Base-by-base conservation (phyloP, 768 basidiomycete genomes). In the Lactarius akahatsu region DNA sequence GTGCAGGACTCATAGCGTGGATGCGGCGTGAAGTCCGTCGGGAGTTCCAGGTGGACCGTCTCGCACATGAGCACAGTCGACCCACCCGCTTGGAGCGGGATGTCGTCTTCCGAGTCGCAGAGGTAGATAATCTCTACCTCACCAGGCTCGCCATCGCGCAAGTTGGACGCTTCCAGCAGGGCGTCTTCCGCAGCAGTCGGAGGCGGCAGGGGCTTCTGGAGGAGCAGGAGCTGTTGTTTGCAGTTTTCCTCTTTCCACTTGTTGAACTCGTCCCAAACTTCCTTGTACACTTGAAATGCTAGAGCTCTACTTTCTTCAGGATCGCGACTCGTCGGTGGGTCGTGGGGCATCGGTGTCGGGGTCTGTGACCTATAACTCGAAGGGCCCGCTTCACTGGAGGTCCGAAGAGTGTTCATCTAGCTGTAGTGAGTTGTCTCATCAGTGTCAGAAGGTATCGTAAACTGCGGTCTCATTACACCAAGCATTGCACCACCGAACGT, bases 1-100 rank as follows among this genome's bases (percentile, higher is more conserved):
- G 85, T 78, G 71, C 86, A 88, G 1, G 80, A 77, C 69, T 89
- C 86, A 71, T 90, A 89, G 6, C 73, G 69, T 0, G 83, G 77
- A 69, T 76, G 71, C 4, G 74, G 73, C 30, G 34, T 15, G 43
- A 72, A 57, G 60, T 67, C 36, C 10, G 59, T 30, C 1, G 60
- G 64, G 58, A 55, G 43, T n/a, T 59, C 7, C 43, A 58, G 36
- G 23, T 20, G 10, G 60, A 43, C 13, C 11, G 18, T 30, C 18
- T 54, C 20, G 13, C 40, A 61, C 9, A 59, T 52, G 16, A 59
- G 57, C 9, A 66, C 65, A 20, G 60, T 66, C 30, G 56, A 28
- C 3, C 30, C 23, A 16, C 61, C n/a, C 18, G 32, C 7, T 15
- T 66, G 45, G 30, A 28, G 47, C 38, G 65, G 65, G 56, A 66